Base-by-base conservation (phyloP, 352 stramenopile species). In the Aphanomyces invadans region DNA sequence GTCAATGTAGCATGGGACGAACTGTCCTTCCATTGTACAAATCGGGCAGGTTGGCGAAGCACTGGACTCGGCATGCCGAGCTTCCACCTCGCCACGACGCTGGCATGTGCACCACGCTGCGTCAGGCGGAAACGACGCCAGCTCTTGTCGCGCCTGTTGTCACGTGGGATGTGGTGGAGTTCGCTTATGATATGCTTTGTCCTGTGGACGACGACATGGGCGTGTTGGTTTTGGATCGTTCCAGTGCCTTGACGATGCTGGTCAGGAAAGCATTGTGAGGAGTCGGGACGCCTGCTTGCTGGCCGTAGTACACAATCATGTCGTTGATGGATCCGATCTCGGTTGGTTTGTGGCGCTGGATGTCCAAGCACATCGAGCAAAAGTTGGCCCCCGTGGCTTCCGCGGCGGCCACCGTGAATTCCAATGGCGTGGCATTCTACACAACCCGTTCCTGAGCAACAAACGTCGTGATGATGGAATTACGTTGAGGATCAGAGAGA, bases 241-340 rank as follows among this genome's bases (percentile, higher is more conserved):
- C 83, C n/a, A 90, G 71, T 15, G 75, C 68, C 46, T 87, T 80
- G 62, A 92, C 65, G 44, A 88, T 68, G 33, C 74, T 70, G 0
- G 87, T 61, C 25, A 92, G 45, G n/a, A 89, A 33, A 19, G 70
- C 70, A 61, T 92, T 92, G 9, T 66, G 65, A 3, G 83, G 83
- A n/a, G 83, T 92, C 28, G 76, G 53, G 10, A 90, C 60, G 23
- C 73, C 74, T 38, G 85, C 74, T 15, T 59, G 69, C 19, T 74
- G 66, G 1, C 81, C 83, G 3, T 70, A 70, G 3, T 71, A 67
- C 51, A 90, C 70, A 42, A 92, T 76, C 19, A 77, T 74, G 2
- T 83, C 83, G 31, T 74, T 89, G 59, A 92, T 88, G 7, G 78
- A 79, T 12, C 86, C 80, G 31, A 92, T 85, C 73, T 92, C 83